Percentiles rank a stretch among this genome's conserved stretches.
Conservation (phyloP, 2,329 filamentous ascomycete species). For the Fusarium sp. region DNA sequence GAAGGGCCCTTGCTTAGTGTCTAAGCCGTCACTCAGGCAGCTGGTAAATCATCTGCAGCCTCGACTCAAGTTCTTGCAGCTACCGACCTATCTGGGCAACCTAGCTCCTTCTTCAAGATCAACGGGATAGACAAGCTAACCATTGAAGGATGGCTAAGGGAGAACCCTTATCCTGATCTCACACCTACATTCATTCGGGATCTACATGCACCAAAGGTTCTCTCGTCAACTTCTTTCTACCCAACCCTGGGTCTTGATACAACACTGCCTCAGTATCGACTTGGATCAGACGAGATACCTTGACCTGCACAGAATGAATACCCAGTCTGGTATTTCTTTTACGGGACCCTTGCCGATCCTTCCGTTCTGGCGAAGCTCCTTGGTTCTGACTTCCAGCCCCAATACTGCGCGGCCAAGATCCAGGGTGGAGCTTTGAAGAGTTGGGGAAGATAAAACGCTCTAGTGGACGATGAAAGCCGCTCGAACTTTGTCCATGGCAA, state of each 20-base stretch:
- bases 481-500: neutral
- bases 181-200: neutral
- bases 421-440: neutral
- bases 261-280: constrained; percentile 3
- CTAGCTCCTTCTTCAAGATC: neutral
- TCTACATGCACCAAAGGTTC: neutral
- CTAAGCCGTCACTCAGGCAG: neutral
- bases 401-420: neutral
- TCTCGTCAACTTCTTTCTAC: neutral
- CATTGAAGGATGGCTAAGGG: neutral
- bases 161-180: rapidly evolving
- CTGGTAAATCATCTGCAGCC: neutral
- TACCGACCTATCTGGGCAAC: neutral
- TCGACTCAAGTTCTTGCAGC: neutral
- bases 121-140: neutral
- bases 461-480: neutral
- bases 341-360: neutral
- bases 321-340: constrained; percentile 19
- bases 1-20: neutral
- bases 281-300: rapidly evolving
- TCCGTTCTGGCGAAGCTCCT: neutral
- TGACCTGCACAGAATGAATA: neutral
- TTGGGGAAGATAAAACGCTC: neutral
- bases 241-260: constrained; percentile 14
- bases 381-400: neutral